A percentile compares a stretch with the other conserved stretches of the same genome.
Conservation (phyloP, 2,329 filamentous ascomycete genomes). For the Xenoacremonium recifei region DNA sequence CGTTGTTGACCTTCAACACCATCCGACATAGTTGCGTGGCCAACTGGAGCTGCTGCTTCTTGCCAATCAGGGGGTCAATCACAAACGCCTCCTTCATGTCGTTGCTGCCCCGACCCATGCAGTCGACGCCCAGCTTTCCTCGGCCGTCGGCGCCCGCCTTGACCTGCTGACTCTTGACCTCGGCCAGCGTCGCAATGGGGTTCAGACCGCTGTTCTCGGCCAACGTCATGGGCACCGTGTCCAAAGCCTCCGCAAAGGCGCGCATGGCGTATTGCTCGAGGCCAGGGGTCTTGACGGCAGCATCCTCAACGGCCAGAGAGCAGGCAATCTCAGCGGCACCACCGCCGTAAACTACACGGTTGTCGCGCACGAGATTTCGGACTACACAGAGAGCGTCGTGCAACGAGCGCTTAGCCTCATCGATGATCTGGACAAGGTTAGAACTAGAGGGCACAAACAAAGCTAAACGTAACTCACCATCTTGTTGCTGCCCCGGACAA, state of each 20-base stretch:
- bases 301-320: slow-evolving; percentile 92
- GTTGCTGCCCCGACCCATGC: slow-evolving; percentile 93
- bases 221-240: slow-evolving; percentile 90
- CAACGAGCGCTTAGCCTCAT: slow-evolving; percentile 95
- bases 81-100: slow-evolving; percentile 98
- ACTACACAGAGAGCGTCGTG: slow-evolving; percentile 98
- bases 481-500: slow-evolving; percentile 97
- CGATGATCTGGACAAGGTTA: slow-evolving; percentile 72
- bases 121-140: slow-evolving; percentile 85
- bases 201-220: slow-evolving; percentile 96
- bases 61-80: slow-evolving; percentile 96
- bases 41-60: slow-evolving; percentile 93
- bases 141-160: slow-evolving; percentile 58
- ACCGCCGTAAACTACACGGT: slow-evolving; percentile 95
- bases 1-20: slow-evolving; percentile 97
- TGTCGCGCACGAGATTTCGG: slow-evolving; percentile 92
- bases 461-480: slow-evolving; percentile 63
- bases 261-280: slow-evolving; percentile 99
- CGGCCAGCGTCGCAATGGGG: slow-evolving; percentile 91
- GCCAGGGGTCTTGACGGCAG: slow-evolving; percentile 91
- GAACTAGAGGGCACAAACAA: background rate
- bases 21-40: slow-evolving; percentile 97
- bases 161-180: slow-evolving; percentile 94
- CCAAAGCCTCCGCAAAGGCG: slow-evolving; percentile 92
- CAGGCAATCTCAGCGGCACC: slow-evolving; percentile 97